Conservation (phyloP, 331 rosid genomes). For the Rhamnella rubrinervis region DNA sequence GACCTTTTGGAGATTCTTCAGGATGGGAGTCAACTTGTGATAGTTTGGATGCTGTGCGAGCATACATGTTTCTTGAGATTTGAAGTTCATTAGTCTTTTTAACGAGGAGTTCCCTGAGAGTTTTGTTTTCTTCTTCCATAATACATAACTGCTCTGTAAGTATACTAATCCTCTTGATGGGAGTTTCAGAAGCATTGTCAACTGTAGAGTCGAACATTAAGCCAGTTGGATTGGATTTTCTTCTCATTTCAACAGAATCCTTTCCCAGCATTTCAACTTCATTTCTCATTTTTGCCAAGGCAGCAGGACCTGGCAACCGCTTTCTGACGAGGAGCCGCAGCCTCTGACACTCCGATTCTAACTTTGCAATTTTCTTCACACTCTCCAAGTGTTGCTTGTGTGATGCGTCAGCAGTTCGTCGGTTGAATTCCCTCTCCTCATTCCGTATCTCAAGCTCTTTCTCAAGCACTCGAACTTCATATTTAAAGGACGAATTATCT, state of each 20-base stretch:
- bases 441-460: slow-evolving; percentile 86
- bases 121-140: slow-evolving; percentile 77
- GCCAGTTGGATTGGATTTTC: slow-evolving; percentile 47
- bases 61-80: slow-evolving; percentile 59
- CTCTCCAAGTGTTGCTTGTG: slow-evolving; percentile 84
- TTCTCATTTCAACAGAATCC: slow-evolving; percentile 63
- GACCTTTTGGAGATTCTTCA: slow-evolving; percentile 51
- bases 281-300: slow-evolving; percentile 81
- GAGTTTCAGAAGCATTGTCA: slow-evolving; percentile 55
- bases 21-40: slow-evolving; percentile 42
- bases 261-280: slow-evolving; percentile 82
- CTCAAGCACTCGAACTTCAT: slow-evolving; percentile 73
- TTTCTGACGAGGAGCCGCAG: slow-evolving; percentile 81
- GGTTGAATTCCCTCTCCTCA: slow-evolving; percentile 88
- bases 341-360: slow-evolving; percentile 96
- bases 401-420: slow-evolving; percentile 73
- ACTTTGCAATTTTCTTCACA: slow-evolving; percentile 70
- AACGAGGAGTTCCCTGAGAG: slow-evolving; percentile 62
- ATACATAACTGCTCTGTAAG: slow-evolving; percentile 59
- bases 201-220: slow-evolving; percentile 43
- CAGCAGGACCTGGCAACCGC: slow-evolving; percentile 94
- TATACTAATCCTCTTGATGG: slow-evolving; percentile 39
- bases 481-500: slow-evolving; percentile 56
- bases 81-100: slow-evolving; percentile 69
- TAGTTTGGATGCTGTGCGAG: slow-evolving; percentile 56